phyloP scores from a whole-genome alignment of 2,329 filamentous ascomycete species.

The Diaporthe longicolla region DNA sequence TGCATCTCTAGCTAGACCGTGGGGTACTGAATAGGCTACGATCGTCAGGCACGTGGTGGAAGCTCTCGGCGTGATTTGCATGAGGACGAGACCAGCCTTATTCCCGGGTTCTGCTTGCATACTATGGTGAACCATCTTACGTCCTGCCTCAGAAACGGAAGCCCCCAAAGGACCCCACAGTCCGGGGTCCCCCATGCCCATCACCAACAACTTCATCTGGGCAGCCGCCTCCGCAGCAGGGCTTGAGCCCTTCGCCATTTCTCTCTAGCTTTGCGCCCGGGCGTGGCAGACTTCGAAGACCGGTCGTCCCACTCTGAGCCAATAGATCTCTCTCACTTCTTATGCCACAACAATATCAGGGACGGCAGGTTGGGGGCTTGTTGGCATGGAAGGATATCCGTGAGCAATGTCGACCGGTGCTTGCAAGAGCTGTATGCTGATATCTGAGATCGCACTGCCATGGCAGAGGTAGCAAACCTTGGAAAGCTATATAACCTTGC shows the following conservation, averaged over 20 bases:
- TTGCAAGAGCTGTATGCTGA: background rate
- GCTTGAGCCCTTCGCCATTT: background rate
- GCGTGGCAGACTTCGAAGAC: background rate
- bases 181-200: background rate
- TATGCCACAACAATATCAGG: background rate
- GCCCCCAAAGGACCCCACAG: too few relatives aligned
- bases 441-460: background rate
- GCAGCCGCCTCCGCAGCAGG: background rate
- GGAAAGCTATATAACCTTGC: too few relatives aligned
- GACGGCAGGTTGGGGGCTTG: background rate
- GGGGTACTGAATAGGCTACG: background rate
- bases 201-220: background rate
- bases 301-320: background rate
- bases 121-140: background rate
- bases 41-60: conserved; percentile 30
- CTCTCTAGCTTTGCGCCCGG: background rate
- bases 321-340: background rate
- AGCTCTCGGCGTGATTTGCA: conserved; percentile 24
- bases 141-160: background rate
- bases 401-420: background rate
- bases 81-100: background rate
- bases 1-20: background rate
- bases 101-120: background rate
- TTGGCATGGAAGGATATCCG: conserved; percentile 3
- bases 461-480: background rate